Base-by-base conservation (phyloP, 169 alveolate species). In the Plasmodium sp. region DNA sequence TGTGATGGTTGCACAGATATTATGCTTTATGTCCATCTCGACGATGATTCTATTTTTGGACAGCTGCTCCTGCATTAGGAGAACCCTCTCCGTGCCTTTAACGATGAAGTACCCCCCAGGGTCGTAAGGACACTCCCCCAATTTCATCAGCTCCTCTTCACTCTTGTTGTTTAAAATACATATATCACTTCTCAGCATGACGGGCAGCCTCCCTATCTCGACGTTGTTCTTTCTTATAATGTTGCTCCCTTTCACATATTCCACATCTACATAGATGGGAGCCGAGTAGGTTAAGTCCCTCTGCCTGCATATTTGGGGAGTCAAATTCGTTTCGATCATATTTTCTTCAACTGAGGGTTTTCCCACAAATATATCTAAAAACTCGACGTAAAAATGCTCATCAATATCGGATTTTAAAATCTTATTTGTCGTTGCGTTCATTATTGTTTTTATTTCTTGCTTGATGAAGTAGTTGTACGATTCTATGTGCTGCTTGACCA, bases 91-190 rank as follows among this genome's bases (percentile, higher is more conserved):
- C 2, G 99, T 99, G 12, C 99, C 99, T 95, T 98, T 98, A 36
- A 99, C 98, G 43, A 99, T 98, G 97, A 99, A 99, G 96, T 99
- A 99, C 27, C 99, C 99, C 80, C 99, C 99, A 7, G 99, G 99
- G 88, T 99, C 99, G 92, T 97, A 98, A 6, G 99, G 99, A 72
- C 99, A 98, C 88, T 97, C 99, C 16, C 97, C 96, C 62, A 96
- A 95, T 56, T 94, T 79, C 84, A 94, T 95, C 51, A 96, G 84
- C 72, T 95, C 95, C 14, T 36, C 51, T 75, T 91, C 98, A 51
- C 56, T 84, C 48, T 72, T 77, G 41, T 73, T 75, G 97, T 95
- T 51, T 80, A 96, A 93, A 95, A 98, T 92, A 96, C 99, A 98
- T 88, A 97, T 97, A 93, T 97, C 94, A 93, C 99, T 97, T 43